Conservation (phyloP, 331 rosid genomes). For the Acacia pycnantha region DNA sequence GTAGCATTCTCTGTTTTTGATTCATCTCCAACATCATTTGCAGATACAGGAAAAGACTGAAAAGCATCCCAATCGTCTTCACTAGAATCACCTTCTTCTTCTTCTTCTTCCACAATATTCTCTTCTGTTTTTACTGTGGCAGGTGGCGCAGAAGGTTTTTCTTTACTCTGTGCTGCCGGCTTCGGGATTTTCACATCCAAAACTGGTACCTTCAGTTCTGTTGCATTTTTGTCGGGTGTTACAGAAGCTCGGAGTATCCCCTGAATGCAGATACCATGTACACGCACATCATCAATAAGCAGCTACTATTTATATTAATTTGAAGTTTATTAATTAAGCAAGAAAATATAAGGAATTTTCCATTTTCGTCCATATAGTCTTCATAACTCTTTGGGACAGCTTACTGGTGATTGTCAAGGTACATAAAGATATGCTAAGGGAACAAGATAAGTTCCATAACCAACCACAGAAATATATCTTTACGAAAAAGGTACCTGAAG, state of each 20-base stretch:
- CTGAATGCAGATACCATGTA: constrained; percentile 36
- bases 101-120: constrained; percentile 34
- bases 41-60: constrained; percentile 83
- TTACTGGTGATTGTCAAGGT: constrained; percentile 21
- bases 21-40: constrained; percentile 47
- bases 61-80: constrained; percentile 96
- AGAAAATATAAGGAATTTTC: not conserved
- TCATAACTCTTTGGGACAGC: constrained; percentile 8
- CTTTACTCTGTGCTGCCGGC: constrained; percentile 44
- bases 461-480: not conserved
- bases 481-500: constrained; percentile 64
- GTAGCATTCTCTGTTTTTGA: constrained; percentile 36
- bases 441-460: constrained; percentile 19
- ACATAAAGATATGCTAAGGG: constrained; percentile 15
- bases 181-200: constrained; percentile 69
- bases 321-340: not conserved
- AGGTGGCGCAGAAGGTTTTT: constrained; percentile 34
- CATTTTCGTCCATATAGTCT: constrained; percentile 6
- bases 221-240: constrained; percentile 57
- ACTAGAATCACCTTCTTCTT: constrained; percentile 44
- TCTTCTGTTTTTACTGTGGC: constrained; percentile 25
- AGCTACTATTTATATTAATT: not conserved
- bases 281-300: constrained; percentile 4
- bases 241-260: constrained; percentile 91
- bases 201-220: constrained; percentile 49